Conservation (phyloP, 2,329 filamentous ascomycete genomes). For the Plenodomus biglobosus region DNA sequence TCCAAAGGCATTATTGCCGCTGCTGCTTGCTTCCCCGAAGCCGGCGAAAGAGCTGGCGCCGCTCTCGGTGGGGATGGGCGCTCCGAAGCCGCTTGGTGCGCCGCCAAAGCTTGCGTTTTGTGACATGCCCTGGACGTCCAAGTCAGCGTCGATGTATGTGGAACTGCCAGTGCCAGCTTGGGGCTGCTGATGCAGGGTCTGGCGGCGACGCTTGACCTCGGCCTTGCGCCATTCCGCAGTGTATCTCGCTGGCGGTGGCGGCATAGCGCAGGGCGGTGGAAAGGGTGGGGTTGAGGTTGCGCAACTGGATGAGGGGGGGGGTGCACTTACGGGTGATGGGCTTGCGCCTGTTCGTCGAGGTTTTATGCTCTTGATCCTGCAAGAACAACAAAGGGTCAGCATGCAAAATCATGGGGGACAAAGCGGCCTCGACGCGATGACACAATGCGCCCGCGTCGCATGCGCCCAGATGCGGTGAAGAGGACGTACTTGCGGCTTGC, state of each 20-base stretch:
- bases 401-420: background rate
- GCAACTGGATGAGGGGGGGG: slow-evolving; percentile 1
- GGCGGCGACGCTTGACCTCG: slow-evolving; percentile 1
- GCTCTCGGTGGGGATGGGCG: slow-evolving; percentile 16
- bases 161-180: slow-evolving; percentile 21
- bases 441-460: background rate
- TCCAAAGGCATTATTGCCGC: slow-evolving; percentile 17
- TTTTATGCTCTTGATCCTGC: slow-evolving; percentile 32
- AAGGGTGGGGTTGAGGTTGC: slow-evolving; percentile 4
- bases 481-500: slow-evolving; percentile 57
- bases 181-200: slow-evolving; percentile 8
- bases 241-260: background rate
- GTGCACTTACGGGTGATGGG: slow-evolving; percentile 32
- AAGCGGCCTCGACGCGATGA: background rate
- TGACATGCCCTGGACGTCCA: slow-evolving; percentile 18
- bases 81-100: slow-evolving; percentile 23
- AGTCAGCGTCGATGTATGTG: background rate
- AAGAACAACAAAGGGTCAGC: slow-evolving; percentile 23
- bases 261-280: slow-evolving; percentile 4
- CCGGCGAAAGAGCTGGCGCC: slow-evolving; percentile 11
- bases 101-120: slow-evolving; percentile 24
- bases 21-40: slow-evolving; percentile 12
- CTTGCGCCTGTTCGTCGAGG: slow-evolving; percentile 24
- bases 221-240: slow-evolving; percentile 11
- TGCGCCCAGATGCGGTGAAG: slow-evolving; percentile 1